Conservation (phyloP, 1,139 yeast species). For the Wickerhamomyces sp. region DNA sequence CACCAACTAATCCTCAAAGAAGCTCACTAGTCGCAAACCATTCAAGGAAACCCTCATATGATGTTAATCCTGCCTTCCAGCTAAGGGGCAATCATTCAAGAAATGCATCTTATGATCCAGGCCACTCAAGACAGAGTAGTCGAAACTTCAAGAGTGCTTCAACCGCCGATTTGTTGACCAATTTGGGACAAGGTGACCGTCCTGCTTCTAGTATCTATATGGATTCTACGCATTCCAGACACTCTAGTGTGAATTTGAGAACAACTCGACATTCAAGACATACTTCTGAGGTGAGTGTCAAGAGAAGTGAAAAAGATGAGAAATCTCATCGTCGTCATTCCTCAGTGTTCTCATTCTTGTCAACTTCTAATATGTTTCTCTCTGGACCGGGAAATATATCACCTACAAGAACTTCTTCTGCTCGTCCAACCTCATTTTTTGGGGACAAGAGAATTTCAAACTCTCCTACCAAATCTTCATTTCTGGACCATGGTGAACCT, state of each 20-base stretch:
- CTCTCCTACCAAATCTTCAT: conserved; percentile 1
- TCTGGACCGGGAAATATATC: conserved; percentile 9
- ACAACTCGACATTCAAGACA: conserved; percentile 14
- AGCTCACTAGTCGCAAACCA: conserved; percentile 13
- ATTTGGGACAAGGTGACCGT: conserved; percentile 13
- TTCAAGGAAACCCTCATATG: conserved; percentile 26
- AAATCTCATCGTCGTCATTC: conserved; percentile 35
- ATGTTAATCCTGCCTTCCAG: conserved; percentile 17
- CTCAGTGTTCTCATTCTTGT: conserved; percentile 41
- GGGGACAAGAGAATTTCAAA: conserved; percentile 1
- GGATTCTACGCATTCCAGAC: conserved; percentile 22
- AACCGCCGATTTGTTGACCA: conserved; percentile 15
- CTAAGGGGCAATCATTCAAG: conserved; percentile 15
- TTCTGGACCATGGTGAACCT: background rate
- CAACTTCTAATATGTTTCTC: conserved; percentile 12
- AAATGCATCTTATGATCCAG: conserved; percentile 15
- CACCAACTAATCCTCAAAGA: conserved; percentile 15
- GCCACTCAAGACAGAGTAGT: conserved; percentile 17
- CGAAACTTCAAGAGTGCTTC: conserved; percentile 20
- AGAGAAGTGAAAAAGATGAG: conserved; percentile 7
- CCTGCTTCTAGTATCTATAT: conserved; percentile 25
- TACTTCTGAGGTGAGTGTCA: conserved; percentile 16
- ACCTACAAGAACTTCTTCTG: conserved; percentile 14
- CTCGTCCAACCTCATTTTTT: conserved; percentile 3
- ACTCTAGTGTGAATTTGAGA: conserved; percentile 16